Evolutionary conservation across 306 rosid genomes (phyloP).

Genomic region (Heteromeles arbutifolia): DNA sequence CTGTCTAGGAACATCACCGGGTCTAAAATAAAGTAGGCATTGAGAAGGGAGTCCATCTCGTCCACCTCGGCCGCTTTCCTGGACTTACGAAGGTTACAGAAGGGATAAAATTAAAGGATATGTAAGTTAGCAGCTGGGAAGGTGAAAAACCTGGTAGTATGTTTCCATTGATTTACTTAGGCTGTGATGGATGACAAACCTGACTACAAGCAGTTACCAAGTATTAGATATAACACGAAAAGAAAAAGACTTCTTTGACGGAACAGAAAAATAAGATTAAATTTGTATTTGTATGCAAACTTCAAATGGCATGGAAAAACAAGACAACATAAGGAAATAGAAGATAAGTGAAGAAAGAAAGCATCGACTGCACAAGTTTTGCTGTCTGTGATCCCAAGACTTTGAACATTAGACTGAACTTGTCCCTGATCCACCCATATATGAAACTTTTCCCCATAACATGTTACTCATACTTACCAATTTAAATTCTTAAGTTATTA

Average conservation of each 20-base stretch:
- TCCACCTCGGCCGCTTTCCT: conserved; percentile 99
- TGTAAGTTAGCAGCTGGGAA: conserved; percentile 14
- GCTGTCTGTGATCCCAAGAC: not conserved
- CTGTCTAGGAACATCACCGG: conserved; percentile 91
- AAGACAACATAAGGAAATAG: not conserved
- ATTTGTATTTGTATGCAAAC: not conserved
- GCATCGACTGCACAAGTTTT: not conserved
- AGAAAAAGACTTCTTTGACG: too few species aligned
- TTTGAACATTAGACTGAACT: not conserved
- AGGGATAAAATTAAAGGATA: conserved; percentile 6
- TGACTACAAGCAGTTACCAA: conserved; percentile 57
- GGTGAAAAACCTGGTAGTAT: conserved; percentile 72
- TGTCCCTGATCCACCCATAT: not conserved
- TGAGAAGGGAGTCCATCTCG: conserved; percentile 98
- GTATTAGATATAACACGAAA: conserved; percentile 16
- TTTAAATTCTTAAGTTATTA: not conserved
- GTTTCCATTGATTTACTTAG: conserved; percentile 98
- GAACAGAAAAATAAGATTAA: not conserved
- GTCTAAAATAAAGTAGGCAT: conserved; percentile 79
- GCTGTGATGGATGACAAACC: conserved; percentile 99
- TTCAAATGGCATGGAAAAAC: not conserved
- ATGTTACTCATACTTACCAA: not conserved
- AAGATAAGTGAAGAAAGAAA: not conserved
- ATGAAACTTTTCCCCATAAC: not conserved
- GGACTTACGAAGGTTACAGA: conserved; percentile 23